Evolutionary conservation across 345 rosid genomes (phyloP).

Genomic region (Theobroma cacao): DNA sequence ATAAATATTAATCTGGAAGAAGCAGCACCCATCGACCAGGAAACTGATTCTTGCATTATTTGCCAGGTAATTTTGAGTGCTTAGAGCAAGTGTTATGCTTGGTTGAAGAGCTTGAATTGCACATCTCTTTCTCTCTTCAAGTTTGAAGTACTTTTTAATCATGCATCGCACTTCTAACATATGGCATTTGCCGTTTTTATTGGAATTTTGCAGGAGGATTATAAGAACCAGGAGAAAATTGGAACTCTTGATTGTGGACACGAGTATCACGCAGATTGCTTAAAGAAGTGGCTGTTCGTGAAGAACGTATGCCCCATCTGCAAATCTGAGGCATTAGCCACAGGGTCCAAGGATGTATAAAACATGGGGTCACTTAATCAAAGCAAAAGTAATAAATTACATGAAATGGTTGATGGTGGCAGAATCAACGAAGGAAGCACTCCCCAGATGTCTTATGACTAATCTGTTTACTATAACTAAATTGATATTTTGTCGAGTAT

Average conservation of each 20-base stretch:
- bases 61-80: constrained; percentile 64
- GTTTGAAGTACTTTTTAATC: background rate
- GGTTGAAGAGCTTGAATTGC: background rate
- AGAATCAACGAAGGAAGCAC: constrained; percentile 3
- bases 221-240: constrained; percentile 47
- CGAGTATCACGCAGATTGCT: constrained; percentile 74
- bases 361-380: background rate
- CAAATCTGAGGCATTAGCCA: constrained; percentile 72
- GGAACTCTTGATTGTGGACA: constrained; percentile 77
- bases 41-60: constrained; percentile 70
- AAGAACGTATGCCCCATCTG: constrained; percentile 90
- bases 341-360: constrained; percentile 12
- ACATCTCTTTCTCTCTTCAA: background rate
- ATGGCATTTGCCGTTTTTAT: background rate
- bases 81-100: background rate
- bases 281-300: constrained; percentile 80
- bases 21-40: constrained; percentile 46
- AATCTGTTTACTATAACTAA: constrained; percentile 34
- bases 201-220: constrained; percentile 52
- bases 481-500: constrained; percentile 36
- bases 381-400: constrained; percentile 7
- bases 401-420: constrained; percentile 19
- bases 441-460: constrained; percentile 19
- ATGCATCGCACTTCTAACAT: background rate
- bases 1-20: constrained; percentile 56